These are phyloP conservation scores for Simplicillium sp. DNA, from an alignment of 2,329 filamentous ascomycete species.

Conservation along the genomic window DNA sequence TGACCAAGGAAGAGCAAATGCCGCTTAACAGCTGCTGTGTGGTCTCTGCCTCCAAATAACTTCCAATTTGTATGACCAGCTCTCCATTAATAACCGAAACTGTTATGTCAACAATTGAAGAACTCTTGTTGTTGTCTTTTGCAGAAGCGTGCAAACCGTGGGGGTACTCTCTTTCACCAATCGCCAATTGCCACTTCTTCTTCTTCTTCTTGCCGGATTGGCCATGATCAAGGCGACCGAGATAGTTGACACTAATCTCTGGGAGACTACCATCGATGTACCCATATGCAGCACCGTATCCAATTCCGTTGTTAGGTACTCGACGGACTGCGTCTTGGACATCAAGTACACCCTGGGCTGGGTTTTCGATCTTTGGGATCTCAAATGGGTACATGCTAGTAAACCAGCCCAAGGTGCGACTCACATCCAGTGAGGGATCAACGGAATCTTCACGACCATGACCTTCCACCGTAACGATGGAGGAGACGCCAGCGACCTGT, in stretches of 20 bases:
- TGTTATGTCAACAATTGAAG: no score
- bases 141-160: no score
- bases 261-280: background rate
- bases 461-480: background rate
- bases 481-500: background rate
- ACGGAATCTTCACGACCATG: slow-evolving; percentile 1
- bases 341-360: background rate
- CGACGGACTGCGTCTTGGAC: slow-evolving; percentile 2
- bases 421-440: background rate
- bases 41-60: no score
- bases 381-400: no score
- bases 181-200: no score
- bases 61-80: no score
- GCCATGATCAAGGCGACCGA: background rate
- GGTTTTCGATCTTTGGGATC: no score
- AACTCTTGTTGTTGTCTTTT: no score
- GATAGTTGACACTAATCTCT: slow-evolving; percentile 1
- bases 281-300: slow-evolving; percentile 1
- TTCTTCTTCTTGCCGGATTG: background rate
- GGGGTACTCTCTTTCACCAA: no score
- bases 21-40: background rate
- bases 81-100: background rate
- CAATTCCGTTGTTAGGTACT: slow-evolving; percentile 4
- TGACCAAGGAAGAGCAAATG: background rate
- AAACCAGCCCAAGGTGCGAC: slow-evolving; percentile 8